Base-by-base conservation (phyloP, 2,329 filamentous ascomycete genomes). In the Diaporthe batatas region DNA sequence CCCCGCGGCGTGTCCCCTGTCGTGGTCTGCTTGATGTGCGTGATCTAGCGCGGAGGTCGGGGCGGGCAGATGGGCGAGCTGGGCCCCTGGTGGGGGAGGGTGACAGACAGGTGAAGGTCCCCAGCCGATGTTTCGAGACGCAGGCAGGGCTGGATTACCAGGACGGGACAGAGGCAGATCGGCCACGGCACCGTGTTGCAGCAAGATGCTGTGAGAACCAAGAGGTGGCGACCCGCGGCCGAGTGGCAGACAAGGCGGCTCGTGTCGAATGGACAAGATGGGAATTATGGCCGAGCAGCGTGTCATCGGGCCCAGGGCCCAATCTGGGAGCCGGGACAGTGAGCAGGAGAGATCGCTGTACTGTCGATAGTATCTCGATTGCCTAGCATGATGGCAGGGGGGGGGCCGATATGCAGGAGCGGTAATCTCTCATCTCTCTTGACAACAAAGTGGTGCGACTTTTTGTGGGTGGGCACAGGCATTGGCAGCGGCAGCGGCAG, bases 401-500 rank as follows among this genome's bases (percentile, higher is more conserved):
- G 71, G 70, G 39, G 39, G 14, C 29, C 39, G 42, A 53, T 34
- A 65, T 68, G 72, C 68, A 72, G 72, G 64, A 72, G 59, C 65
- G 69, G 51, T 71, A 54, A 71, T 71, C 59, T 64, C 69, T 76
- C 59, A 75, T 77, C 75, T 75, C 73, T 72, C 64, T 71, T 69
- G 62, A 58, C 69, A 42, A 73, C 36, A 73, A 73, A 75, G 76
- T 77, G 76, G 73, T 76, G 73, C 75, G 71, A 76, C 72, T 77
- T 76, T 75, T 76, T 53, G 73, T 70, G 71, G 70, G 68, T 74
- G 72, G 72, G 47, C 55, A 67, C 44, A 62, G 57, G 62, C 59
- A 65, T n/a, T 65, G 44, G 62, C 44, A 65, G 11, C 51, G 57
- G 62, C 59, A 65, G 14, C 51, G 44, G 62, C 44, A 65, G 11